Evolutionary conservation across 2,329 filamentous ascomycete genomes (phyloP).

Genomic region (Hypoxylon sp.): DNA sequence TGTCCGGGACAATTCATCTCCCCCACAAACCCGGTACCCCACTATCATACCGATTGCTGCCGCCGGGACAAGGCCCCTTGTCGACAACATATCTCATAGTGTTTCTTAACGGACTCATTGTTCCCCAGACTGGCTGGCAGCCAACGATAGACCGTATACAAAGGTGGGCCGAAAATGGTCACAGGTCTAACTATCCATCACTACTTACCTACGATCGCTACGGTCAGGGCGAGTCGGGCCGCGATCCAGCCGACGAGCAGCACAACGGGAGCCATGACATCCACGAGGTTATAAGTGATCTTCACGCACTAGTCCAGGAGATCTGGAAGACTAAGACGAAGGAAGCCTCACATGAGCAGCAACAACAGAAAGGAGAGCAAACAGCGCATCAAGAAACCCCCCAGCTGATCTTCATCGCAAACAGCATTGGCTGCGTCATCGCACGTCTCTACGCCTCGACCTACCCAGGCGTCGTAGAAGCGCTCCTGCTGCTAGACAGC

Average conservation of each 20-base stretch:
- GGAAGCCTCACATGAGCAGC: background rate
- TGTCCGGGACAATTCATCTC: slow-evolving; percentile 37
- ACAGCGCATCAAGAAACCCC: slow-evolving; percentile 29
- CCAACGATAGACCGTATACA: slow-evolving; percentile 40
- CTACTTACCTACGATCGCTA: slow-evolving; percentile 71
- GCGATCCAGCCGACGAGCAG: slow-evolving; percentile 64
- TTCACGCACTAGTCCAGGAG: slow-evolving; percentile 61
- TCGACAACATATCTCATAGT: slow-evolving; percentile 44
- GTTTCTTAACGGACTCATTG: slow-evolving; percentile 52
- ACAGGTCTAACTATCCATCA: slow-evolving; percentile 36
- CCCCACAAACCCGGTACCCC: slow-evolving; percentile 44
- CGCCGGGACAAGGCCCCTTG: slow-evolving; percentile 38
- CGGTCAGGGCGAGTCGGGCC: slow-evolving; percentile 66
- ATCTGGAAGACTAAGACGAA: slow-evolving; percentile 53
- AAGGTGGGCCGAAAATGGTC: slow-evolving; percentile 22
- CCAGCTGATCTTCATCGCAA: slow-evolving; percentile 64
- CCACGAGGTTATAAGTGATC: slow-evolving; percentile 60
- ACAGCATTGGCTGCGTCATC: slow-evolving; percentile 68
- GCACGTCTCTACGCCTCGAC: slow-evolving; percentile 66
- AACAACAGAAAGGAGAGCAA: slow-evolving; percentile 16
- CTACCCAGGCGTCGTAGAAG: slow-evolving; percentile 62
- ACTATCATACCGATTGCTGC: slow-evolving; percentile 38
- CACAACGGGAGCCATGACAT: slow-evolving; percentile 67
- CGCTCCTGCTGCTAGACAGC: slow-evolving; percentile 68
- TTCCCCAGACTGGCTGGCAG: slow-evolving; percentile 49